These are phyloP conservation scores for Chlorophyllum brunneum DNA, from an alignment of 768 basidiomycete species.

Conservation along the genomic window DNA sequence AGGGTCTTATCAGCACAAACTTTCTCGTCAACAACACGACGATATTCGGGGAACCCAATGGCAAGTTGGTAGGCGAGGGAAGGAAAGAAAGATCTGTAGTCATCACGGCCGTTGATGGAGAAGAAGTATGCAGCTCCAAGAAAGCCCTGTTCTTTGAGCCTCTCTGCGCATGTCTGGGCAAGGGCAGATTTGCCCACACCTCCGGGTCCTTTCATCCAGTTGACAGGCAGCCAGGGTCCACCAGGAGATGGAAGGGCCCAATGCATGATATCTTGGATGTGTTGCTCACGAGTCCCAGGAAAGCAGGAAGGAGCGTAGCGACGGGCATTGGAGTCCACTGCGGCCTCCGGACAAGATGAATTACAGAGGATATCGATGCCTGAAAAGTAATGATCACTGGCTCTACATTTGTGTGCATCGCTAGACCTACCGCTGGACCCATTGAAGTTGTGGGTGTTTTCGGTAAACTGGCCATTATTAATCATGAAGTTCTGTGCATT, in stretches of 20 bases:
- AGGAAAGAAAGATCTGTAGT: not conserved
- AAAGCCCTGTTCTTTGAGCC: not conserved
- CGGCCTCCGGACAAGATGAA: not conserved
- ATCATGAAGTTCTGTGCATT: not conserved
- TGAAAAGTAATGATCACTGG: not conserved
- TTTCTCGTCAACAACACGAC: not conserved
- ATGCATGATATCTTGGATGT: constrained; percentile 9
- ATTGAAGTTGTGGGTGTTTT: not conserved
- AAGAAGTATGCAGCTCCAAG: constrained; percentile 13
- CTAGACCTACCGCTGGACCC: not conserved
- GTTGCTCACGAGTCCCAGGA: constrained; percentile 8
- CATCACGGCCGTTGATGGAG: not conserved
- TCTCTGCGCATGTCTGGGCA: constrained; percentile 2
- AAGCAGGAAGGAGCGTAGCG: constrained; percentile 11
- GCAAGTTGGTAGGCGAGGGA: constrained; percentile 8
- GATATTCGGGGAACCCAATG: not conserved
- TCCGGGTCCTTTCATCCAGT: constrained; percentile 8
- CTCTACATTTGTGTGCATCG: not conserved
- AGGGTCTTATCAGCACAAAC: not conserved
- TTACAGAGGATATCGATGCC: not conserved
- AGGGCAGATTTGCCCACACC: constrained; percentile 12
- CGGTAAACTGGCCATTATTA: not conserved
- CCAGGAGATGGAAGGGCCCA: not conserved
- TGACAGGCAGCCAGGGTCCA: not conserved
- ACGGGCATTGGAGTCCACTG: constrained; percentile 8